Evolutionary conservation across 140 eudicot species (phyloP), one percentile per base, ranked within the genome.

Genomic region (Cichorium intybus): DNA sequence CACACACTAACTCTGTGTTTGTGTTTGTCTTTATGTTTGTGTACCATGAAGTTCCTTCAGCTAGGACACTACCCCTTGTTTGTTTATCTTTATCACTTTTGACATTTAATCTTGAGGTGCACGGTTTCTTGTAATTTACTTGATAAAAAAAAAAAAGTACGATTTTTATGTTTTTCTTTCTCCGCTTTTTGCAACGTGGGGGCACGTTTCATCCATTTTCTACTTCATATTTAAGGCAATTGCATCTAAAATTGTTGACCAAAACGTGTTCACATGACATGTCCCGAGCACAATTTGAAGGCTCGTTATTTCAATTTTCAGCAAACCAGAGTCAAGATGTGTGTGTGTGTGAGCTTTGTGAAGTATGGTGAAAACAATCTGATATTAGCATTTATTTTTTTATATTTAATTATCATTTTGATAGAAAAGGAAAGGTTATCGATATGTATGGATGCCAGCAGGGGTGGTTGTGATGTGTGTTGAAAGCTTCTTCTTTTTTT

Each of bases 401-500:
- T 26, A 2, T 15, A 3, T 22, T 0, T 52, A 20, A 21, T 22
- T 22, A 7, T 22, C 16, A 15, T 55, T 27, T 27, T 56, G 6
- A n/a, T 41, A 22, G 18, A 55, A 1, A 11, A 4, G 1, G 34
- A 27, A 15, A 34, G 62, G 34, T 28, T 20, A 26, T 56, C 5
- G 34, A 16, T 56, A 16, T 22, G 60, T 15, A 56, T 56, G 41
- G 61, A 28, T 56, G 62, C 43, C 62, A 27, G 62, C 43, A 56
- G 62, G 62, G 41, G 12, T 28, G 45, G 62, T 16, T 33, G 24
- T 56, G 62, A 56, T 56, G 62, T 56, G 28, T 56, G 24, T 56
- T 28, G 62, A 56, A 56, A 56, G 62, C 62, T 56, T 56, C 62
- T 56, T 56, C 62, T 28, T 28, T 24, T 56, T 56, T 28, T 56